A percentile compares a stretch with the other conserved stretches of the same genome.
These are phyloP conservation scores for Teratosphaeria gauchensis DNA, from an alignment of 2,329 filamentous ascomycete genomes.

Conservation along the genomic window DNA sequence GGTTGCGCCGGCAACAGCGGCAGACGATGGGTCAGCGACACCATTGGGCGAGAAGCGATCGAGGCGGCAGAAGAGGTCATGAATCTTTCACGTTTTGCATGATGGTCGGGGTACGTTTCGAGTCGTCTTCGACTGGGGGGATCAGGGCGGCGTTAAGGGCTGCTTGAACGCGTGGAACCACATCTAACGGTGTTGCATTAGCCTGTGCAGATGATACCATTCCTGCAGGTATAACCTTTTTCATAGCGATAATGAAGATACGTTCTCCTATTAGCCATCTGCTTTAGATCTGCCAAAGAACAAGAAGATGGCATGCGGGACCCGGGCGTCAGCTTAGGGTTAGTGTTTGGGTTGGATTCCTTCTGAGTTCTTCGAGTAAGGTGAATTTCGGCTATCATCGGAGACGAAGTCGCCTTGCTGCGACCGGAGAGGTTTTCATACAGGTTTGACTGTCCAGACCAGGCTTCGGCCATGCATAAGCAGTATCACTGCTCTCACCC, in stretches of 20 bases:
- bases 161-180: neutral
- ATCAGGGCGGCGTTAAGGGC: neutral
- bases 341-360: too few species aligned
- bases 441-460: neutral
- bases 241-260: neutral
- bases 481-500: neutral
- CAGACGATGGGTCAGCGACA: neutral
- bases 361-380: too few species aligned
- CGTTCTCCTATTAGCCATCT: neutral
- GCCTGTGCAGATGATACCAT: neutral
- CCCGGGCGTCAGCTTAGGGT: too few species aligned
- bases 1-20: neutral
- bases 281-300: too few species aligned
- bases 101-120: neutral
- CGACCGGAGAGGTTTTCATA: too few species aligned
- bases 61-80: neutral
- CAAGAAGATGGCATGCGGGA: too few species aligned
- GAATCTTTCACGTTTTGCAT: neutral
- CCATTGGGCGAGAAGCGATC: neutral
- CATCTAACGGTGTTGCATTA: neutral
- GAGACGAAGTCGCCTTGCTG: too few species aligned
- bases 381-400: neutral
- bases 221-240: neutral
- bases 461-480: neutral
- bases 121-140: neutral